Evolutionary conservation across 208 protist species (phyloP).

Genomic region (Trypanosoma brucei): DNA sequence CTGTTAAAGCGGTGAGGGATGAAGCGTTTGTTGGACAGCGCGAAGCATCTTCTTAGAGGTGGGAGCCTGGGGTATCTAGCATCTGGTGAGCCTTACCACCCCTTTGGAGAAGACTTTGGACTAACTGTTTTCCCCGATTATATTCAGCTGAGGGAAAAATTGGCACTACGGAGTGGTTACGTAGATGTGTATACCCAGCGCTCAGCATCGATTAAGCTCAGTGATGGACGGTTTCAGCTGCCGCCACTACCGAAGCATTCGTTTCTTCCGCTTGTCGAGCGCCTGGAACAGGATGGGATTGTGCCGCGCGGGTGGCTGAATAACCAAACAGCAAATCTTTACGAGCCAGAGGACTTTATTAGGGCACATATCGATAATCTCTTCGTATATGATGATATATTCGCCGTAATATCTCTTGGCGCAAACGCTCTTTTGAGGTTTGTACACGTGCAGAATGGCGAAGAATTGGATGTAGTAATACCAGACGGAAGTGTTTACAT

Average conservation of each 20-base stretch:
- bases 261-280: constrained; percentile 64
- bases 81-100: constrained; percentile 72
- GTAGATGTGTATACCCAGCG: constrained; percentile 80
- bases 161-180: constrained; percentile 65
- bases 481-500: constrained; percentile 83
- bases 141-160: constrained; percentile 54
- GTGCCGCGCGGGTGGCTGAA: constrained; percentile 79
- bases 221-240: constrained; percentile 85
- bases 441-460: constrained; percentile 87
- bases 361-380: constrained; percentile 88
- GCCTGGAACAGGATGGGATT: constrained; percentile 74
- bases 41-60: constrained; percentile 59
- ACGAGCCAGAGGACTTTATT: constrained; percentile 85
- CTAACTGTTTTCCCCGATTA: constrained; percentile 84
- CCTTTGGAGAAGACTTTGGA: constrained; percentile 84
- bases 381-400: constrained; percentile 89
- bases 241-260: constrained; percentile 64
- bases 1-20: constrained; percentile 11
- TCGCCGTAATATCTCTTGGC: constrained; percentile 76
- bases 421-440: constrained; percentile 75
- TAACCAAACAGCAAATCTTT: constrained; percentile 88
- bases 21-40: constrained; percentile 33
- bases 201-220: constrained; percentile 70
- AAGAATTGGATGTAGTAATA: constrained; percentile 82
- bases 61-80: constrained; percentile 69